Evolutionary conservation across 1,284 basidiomycete species (phyloP), one percentile per base, ranked within the genome.

Genomic region (Earliella scabrosa): DNA sequence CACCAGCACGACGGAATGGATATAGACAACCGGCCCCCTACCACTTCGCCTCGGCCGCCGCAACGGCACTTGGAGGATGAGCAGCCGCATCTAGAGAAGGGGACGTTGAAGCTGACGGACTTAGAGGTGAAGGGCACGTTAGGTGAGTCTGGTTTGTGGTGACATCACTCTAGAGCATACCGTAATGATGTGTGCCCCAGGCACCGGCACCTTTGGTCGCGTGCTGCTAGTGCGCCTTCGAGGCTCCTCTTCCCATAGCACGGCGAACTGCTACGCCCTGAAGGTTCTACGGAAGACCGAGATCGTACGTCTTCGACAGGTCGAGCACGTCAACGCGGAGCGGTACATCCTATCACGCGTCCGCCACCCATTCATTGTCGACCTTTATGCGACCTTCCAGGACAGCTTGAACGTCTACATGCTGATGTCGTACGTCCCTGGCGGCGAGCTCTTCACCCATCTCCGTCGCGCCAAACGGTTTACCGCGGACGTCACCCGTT

Each of bases 261-360:
- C 78, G 5, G 79, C 82, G 59, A 85, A 78, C 53, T 88, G 90
- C 71, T 98, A 95, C 69, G 95, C 95, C 13, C 84, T 98, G 83
- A 98, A 98, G 72, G 91, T 97, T 3, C 82, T 97, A 44, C 87
- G 86, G 66, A 98, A 98, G 75, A 88, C 90, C 26, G 93, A 98
- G 66, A 93, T 99, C 56, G 93, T 98, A 63, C 88, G 91, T 60
- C 90, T 98, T 71, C 94, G 97, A 67, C 97, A 99, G 73, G 93
- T 98, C 55, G 97, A 98, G 70, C 97, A 99, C 75, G 97, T 98
- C 58, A 98, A 98, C 69, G 96, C 95, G 11, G 97, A 99, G 73
- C 86, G 97, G 32, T 93, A 95, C 70, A 98, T 99, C 73, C 85
- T 99, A 41, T 95, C 95, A 31, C 84, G 88, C 36, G 86, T 92